phyloP scores from a whole-genome alignment of 176 grass and related monocot species.

The Ensete ventricosum region DNA sequence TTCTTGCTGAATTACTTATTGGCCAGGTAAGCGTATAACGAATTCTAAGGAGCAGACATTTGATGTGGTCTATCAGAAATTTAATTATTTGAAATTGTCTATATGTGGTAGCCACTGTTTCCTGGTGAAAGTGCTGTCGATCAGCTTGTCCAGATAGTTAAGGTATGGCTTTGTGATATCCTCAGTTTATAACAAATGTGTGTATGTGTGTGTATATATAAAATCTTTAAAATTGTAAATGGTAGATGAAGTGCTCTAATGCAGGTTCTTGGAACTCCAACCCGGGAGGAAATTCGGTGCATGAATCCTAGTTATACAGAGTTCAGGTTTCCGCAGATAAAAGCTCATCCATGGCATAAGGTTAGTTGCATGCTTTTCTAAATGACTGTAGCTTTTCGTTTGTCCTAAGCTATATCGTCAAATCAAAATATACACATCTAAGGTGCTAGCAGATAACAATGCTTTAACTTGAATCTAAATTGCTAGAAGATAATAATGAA shows the following conservation, averaged over 20 bases:
- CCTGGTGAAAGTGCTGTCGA: constrained; percentile 13
- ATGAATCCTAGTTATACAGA: constrained; percentile 98
- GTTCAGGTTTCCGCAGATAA: constrained; percentile 92
- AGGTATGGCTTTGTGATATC: neutral
- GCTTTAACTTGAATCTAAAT: too few relatives aligned
- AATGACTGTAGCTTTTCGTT: neutral
- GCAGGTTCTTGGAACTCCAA: constrained; percentile 83
- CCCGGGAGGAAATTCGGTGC: constrained; percentile 94
- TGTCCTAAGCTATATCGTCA: neutral
- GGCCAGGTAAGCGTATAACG: constrained; percentile 1
- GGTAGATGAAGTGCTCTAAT: neutral
- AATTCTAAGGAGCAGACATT: neutral
- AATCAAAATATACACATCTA: neutral
- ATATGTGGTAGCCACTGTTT: constrained; percentile 13
- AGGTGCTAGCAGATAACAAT: too few relatives aligned
- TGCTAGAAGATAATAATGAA: too few relatives aligned
- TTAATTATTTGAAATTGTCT: neutral
- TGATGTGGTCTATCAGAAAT: neutral
- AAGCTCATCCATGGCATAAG: constrained; percentile 99
- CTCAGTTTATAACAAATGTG: neutral
- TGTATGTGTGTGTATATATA: neutral
- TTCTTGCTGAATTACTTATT: constrained; percentile 22
- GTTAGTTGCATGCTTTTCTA: constrained; percentile 16
- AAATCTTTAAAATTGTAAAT: neutral
- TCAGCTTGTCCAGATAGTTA: constrained; percentile 21